Percentiles rank a stretch among this genome's conserved stretches.
Conservation (phyloP, 352 stramenopile species). For the Globisporangium carolinianum region DNA sequence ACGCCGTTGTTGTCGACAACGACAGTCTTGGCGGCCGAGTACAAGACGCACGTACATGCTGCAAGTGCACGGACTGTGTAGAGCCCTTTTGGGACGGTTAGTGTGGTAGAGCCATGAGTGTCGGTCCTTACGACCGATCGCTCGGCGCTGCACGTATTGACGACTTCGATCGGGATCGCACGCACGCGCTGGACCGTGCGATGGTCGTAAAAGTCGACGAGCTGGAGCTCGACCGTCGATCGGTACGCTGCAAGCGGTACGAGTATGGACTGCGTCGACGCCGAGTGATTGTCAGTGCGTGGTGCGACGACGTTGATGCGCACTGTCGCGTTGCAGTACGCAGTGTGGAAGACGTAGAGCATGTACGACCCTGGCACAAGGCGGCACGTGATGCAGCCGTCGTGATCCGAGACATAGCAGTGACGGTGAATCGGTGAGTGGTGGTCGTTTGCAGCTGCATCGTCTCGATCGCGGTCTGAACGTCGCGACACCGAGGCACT, state of each 20-base stretch:
- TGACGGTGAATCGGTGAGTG: slow-evolving; percentile 3
- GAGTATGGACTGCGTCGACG: slow-evolving; percentile 39
- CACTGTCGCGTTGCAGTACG: slow-evolving; percentile 33
- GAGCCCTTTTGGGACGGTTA: slow-evolving; percentile 51
- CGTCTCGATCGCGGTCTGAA: not conserved
- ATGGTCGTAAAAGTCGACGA: slow-evolving; percentile 62
- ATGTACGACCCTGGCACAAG: slow-evolving; percentile 57
- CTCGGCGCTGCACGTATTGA: slow-evolving; percentile 46
- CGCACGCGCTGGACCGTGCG: slow-evolving; percentile 30
- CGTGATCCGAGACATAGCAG: slow-evolving; percentile 30
- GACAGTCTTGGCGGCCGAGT: slow-evolving; percentile 61
- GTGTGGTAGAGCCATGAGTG: slow-evolving; percentile 28
- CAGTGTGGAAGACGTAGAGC: slow-evolving; percentile 61
- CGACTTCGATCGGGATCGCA: slow-evolving; percentile 44
- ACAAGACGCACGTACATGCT: slow-evolving; percentile 58
- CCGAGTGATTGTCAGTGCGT: not conserved
- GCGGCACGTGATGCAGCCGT: slow-evolving; percentile 29
- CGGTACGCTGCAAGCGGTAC: slow-evolving; percentile 50
- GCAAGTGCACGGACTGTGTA: slow-evolving; percentile 46
- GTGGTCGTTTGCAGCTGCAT: not conserved
- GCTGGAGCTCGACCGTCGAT: slow-evolving; percentile 54
- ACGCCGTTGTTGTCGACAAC: slow-evolving; percentile 39
- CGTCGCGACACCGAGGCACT: not conserved
- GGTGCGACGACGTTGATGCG: slow-evolving; percentile 8
- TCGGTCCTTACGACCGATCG: slow-evolving; percentile 38